Evolutionary conservation across 2,329 filamentous ascomycete species (phyloP), one percentile per base, ranked within the genome.

Genomic region (Akanthomyces uredinophilus): DNA sequence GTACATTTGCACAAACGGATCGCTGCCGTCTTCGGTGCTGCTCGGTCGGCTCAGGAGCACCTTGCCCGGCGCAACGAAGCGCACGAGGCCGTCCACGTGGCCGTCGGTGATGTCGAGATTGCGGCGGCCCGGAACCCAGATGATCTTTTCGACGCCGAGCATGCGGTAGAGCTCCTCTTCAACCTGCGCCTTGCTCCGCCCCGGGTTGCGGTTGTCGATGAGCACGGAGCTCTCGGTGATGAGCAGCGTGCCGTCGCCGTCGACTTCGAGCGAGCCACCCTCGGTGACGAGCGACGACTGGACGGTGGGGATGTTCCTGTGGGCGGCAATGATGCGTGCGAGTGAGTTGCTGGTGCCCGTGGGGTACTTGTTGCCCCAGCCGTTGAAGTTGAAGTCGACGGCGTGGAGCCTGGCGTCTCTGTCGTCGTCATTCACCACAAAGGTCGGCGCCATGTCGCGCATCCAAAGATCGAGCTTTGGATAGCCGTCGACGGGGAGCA

Each of bases 181-280:
- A 3, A 71, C 50, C 0, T 69, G 61, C 14, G 58, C 1, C 5
- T 65, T 68, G 41, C 47, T 60, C 24, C 62, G 46, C 0, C 65
- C 66, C 0, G 66, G 68, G 44, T 73, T 73, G 8, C 70, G 65
- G 50, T 73, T 73, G 7, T 65, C 50, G 58, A 71, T 73, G 47
- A 72, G 18, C 8, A 73, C 66, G 1, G 68, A 66, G 52, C 70
- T 73, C 39, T 72, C 69, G 0, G 70, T 71, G 0, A 67, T 60
- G 5, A 72, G 27, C 1, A 73, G 62, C 5, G 71, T 71, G 2
- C 71, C 70, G 14, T 69, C 61, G 18, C 71, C 70, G 29, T 73
- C 71, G 5, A 69, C 63, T 22, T 72, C 71, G 5, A 73, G 61
- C 0, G 66, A 66, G 1, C 70, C 69, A 1, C 71, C 70, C 53